phyloP scores from a whole-genome alignment of 371 early-diverging fungal species.

The Coemansia sp. region DNA sequence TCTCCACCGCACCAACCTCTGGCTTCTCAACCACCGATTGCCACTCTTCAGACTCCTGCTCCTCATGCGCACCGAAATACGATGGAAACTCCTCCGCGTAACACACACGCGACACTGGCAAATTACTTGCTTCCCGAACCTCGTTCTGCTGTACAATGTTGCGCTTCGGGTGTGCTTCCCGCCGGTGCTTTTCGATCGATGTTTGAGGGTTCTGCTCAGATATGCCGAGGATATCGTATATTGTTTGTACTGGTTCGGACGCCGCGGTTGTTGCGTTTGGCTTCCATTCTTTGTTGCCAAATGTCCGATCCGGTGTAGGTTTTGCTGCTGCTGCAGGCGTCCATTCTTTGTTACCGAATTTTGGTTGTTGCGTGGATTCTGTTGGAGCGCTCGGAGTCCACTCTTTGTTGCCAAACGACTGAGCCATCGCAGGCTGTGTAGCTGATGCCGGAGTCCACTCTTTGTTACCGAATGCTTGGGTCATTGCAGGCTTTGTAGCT shows the following conservation, averaged over 20 bases:
- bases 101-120: slow-evolving; percentile 23
- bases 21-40: neutral
- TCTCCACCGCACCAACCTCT: too few relatives aligned
- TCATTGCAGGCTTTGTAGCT: too few relatives aligned
- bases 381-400: neutral
- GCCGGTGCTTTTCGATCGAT: neutral
- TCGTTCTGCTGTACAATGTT: neutral
- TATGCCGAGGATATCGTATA: slow-evolving; percentile 43
- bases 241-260: slow-evolving; percentile 10
- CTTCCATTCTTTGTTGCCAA: slow-evolving; percentile 4
- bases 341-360: neutral
- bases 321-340: neutral
- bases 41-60: neutral
- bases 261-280: neutral
- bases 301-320: neutral
- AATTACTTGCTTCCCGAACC: slow-evolving; percentile 7
- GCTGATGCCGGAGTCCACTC: neutral
- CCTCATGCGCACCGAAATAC: neutral
- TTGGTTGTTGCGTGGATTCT: too few relatives aligned
- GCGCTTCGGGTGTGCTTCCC: neutral
- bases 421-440: neutral
- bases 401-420: neutral
- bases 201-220: slow-evolving; percentile 8
- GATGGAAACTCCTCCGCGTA: slow-evolving; percentile 22
- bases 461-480: neutral